Base-by-base conservation (phyloP, 441 rosid species). In the Erysimum cheiri region DNA sequence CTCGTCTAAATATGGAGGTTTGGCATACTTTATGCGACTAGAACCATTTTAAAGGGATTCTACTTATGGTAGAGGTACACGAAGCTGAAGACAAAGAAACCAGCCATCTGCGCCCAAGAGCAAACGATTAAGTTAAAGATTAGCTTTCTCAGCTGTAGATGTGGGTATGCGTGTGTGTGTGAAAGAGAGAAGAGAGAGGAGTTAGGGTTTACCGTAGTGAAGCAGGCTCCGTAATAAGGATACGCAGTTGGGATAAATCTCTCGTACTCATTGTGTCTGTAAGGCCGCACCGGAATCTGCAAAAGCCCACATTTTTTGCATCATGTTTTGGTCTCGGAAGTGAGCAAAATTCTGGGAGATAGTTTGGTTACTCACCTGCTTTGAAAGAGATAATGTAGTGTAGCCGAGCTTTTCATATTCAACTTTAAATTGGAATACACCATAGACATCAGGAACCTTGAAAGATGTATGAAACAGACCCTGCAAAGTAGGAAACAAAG, bases 211-310 rank as follows among this genome's bases (percentile, higher is more conserved):
- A 90, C 93, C 71, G 75, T 88, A 3, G 84, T 53, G 67, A 87
- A 90, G 67, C 91, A 82, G 53, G 96, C 90, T 67, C 96, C 92
- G 22, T 90, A 87, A 62, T 90, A 90, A 41, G 92, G 90, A 71
- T 72, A 86, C 40, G 90, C 91, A 55, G 88, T 80, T 39, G 85
- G 80, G 48, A 90, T 88, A 69, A 88, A 88, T 77, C 96, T 82
- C 73, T 88, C 92, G 2, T 85, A 88, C 71, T 88, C 91, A 53
- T 86, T 86, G 77, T 90, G 96, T 69, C 82, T 86, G 81, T 77
- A 90, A 13, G 96, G 93, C 33, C 85, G 77, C 55, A 90, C 92
- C 22, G 96, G 93, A 71, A 86, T 86, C 96, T 90, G 85, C 89
- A 83, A 43, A 40, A 9, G 12, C 31, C 60, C 26, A 0, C 43